Percentiles rank a stretch among this genome's conserved stretches.
Conservation (phyloP, 192 early-diverging fungal species). For the Lunasporangiospora selenospora region DNA sequence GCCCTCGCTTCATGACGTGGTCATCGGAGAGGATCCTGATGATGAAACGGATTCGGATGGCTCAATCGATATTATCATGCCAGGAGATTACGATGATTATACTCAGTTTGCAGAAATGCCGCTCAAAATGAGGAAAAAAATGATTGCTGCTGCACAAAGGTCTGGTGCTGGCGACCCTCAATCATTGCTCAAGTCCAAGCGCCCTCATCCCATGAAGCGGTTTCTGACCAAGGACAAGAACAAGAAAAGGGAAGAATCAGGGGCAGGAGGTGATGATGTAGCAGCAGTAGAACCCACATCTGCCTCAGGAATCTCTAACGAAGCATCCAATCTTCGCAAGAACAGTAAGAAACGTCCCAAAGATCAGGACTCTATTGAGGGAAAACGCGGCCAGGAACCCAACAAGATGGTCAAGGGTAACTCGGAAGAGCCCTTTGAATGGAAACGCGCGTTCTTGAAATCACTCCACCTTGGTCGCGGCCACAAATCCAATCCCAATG, state of each 20-base stretch:
- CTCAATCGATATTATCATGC: constrained; percentile 39
- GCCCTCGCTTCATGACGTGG: neutral
- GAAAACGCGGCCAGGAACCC: constrained; percentile 9
- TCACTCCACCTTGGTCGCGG: constrained; percentile 29
- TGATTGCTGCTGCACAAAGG: constrained; percentile 41
- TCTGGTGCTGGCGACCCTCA: neutral
- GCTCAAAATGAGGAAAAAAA: constrained; percentile 38
- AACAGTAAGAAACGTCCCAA: constrained; percentile 34
- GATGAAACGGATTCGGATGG: constrained; percentile 23
- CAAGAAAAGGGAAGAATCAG: constrained; percentile 9
- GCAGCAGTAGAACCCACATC: neutral
- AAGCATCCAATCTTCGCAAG: neutral
- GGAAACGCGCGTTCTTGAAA: constrained; percentile 32
- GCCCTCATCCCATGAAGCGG: constrained; percentile 15
- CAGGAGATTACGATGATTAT: constrained; percentile 40
- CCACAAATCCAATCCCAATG: too few species aligned
- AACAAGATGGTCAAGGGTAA: constrained; percentile 30
- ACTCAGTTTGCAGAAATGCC: constrained; percentile 45
- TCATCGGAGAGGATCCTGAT: neutral
- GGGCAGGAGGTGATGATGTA: neutral
- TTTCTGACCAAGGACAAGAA: constrained; percentile 14
- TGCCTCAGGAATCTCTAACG: neutral
- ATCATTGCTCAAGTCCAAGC: neutral
- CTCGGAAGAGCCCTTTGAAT: constrained; percentile 18
- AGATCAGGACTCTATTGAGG: constrained; percentile 38